Percentiles rank a stretch among this genome's conserved stretches.
phyloP scores from a whole-genome alignment of 116 monocot species.

The Phalaenopsis hybrid region DNA sequence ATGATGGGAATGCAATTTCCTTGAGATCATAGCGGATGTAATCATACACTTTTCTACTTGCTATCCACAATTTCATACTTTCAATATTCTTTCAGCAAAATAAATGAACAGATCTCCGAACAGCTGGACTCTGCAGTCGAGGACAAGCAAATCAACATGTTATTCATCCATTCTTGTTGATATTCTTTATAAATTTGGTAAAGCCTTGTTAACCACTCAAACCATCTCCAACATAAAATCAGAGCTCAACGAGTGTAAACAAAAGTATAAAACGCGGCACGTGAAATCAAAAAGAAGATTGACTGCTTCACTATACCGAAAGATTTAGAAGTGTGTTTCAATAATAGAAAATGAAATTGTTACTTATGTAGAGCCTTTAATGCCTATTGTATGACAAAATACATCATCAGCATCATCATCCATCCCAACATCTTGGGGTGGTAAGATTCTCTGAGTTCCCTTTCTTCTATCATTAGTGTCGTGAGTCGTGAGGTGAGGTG shows the following conservation, averaged over 20 bases:
- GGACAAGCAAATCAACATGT: neutral
- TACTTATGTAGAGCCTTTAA: too few species aligned
- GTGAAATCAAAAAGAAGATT: neutral
- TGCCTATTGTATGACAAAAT: too few species aligned
- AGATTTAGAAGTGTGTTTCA: neutral
- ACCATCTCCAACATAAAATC: neutral
- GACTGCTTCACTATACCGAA: neutral
- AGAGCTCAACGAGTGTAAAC: neutral
- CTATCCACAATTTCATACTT: constrained; percentile 46
- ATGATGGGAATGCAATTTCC: constrained; percentile 91
- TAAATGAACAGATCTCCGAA: neutral
- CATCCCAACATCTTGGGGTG: too few species aligned
- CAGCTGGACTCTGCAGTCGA: neutral
- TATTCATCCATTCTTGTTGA: too few species aligned
- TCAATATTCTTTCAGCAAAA: neutral
- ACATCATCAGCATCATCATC: too few species aligned
- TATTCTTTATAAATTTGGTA: too few species aligned
- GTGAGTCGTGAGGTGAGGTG: too few species aligned
- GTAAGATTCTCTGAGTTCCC: too few species aligned
- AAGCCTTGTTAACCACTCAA: too few species aligned
- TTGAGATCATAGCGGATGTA: constrained; percentile 82
- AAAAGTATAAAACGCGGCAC: neutral
- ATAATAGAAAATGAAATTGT: too few species aligned
- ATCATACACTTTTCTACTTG: constrained; percentile 56
- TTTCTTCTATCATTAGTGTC: too few species aligned